phyloP scores from a whole-genome alignment of 2,329 filamentous ascomycete genomes.

The Thermothelomyces thermophilus region DNA sequence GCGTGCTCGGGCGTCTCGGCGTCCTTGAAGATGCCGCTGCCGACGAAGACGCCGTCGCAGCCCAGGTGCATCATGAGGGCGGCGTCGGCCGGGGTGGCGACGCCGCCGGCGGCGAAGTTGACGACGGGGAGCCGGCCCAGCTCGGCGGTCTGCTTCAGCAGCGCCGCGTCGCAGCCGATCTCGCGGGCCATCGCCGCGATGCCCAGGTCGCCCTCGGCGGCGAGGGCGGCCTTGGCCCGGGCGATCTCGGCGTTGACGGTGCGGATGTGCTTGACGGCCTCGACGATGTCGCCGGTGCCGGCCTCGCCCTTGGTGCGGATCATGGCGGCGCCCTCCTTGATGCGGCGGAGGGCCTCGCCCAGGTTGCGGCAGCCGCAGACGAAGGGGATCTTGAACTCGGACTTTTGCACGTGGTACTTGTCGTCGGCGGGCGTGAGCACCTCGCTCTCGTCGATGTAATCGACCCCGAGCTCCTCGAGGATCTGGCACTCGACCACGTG shows the following conservation, averaged over 20 bases:
- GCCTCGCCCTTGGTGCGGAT: conserved; percentile 98
- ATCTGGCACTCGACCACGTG: conserved; percentile 99
- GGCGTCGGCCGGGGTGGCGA: conserved; percentile 97
- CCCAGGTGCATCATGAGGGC: conserved; percentile 98
- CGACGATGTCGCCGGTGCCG: conserved; percentile 92
- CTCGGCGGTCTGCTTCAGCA: conserved; percentile 82
- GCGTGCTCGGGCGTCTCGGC: conserved; percentile 62
- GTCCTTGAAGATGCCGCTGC: conserved; percentile 89
- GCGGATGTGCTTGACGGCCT: conserved; percentile 94
- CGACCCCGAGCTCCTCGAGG: conserved; percentile 86
- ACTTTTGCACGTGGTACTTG: conserved; percentile 86
- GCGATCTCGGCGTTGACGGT: conserved; percentile 79
- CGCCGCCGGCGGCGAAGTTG: conserved; percentile 96
- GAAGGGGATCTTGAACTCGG: conserved; percentile 74
- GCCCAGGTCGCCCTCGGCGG: conserved; percentile 43
- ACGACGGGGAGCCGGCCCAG: conserved; percentile 87
- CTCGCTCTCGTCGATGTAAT: conserved; percentile 98
- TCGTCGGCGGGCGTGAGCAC: conserved; percentile 93
- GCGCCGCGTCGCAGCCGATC: conserved; percentile 67
- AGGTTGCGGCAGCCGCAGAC: conserved; percentile 95
- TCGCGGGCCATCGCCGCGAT: conserved; percentile 71
- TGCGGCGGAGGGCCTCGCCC: conserved; percentile 83
- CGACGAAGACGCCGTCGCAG: conserved; percentile 96
- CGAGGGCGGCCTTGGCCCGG: conserved; percentile 68
- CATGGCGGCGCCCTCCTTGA: conserved; percentile 94